Evolutionary conservation across 106 monocot species (phyloP), one percentile per base, ranked within the genome.

Genomic region (Ottelia alismoides): DNA sequence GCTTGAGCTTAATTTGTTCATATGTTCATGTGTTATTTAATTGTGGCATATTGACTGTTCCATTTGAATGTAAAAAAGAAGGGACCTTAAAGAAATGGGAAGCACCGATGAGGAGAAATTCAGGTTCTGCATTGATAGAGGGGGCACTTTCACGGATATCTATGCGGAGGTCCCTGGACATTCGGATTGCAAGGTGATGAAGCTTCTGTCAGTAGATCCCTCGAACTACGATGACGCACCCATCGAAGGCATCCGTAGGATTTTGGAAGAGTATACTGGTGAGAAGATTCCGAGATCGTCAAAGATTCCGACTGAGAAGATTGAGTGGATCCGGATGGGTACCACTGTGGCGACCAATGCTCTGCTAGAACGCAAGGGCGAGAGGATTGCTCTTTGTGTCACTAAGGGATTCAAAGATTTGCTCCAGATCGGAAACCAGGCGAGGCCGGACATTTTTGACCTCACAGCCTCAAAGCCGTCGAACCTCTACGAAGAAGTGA

Each of bases 281-380:
- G 56, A 76, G 59, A 74, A 69, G 54, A 79, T 89, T 28, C 81
- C 81, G 7, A 66, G 85, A 10, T 74, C 76, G 55, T 70, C 85
- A 19, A 96, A 96, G 69, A 94, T 94, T 49, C 94, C 94, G 11
- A 94, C 94, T 0, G 63, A 72, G 29, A 84, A 67, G 50, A 94
- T 94, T 11, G 94, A 94, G 45, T 88, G 94, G 94, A 84, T 94
- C 28, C 81, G 94, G 30, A 94, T 94, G 94, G 94, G 94, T 11
- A 94, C 94, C 27, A 94, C 94, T 1, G 94, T 94, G 7, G 94
- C 94, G 30, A 94, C 94, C 0, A 94, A 94, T 58, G 88, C 94
- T 50, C 78, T 94, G n/a, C 75, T 94, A 29, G 94, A 94, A 56
- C 63, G 94, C 40, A 94, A 81, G 56, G 94, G 94, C 6, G 94